Evolutionary conservation across 306 rosid genomes (phyloP), one percentile per base, ranked within the genome.

Genomic region (Hippophae rhamnoides): DNA sequence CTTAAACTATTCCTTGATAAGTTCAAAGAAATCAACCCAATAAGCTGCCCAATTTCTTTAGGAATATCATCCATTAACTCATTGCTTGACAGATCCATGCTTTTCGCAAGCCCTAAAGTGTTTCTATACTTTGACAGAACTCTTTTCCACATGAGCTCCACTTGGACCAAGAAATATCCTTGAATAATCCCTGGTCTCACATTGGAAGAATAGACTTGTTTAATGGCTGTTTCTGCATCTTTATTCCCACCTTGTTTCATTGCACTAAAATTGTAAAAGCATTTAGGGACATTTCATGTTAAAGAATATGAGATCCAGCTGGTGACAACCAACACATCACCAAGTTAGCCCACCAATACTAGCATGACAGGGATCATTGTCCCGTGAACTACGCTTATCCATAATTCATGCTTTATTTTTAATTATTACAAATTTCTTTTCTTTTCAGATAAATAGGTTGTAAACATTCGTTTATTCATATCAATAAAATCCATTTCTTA

Each of bases 51-150:
- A 5, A 78, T 62, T 54, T 70, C 69, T 14, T 5, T 3, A 12
- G 83, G 83, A 63, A 74, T 74, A 11, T 31, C 59, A 6, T 63
- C 69, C 7, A 52, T 61, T 13, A 74, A 63, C 9, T 1, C 41
- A 60, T 78, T 78, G 18, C 71, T 41, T 9, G 81, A 72, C 23
- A 77, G 41, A 57, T 60, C 75, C 41, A 69, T 65, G 47, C 38
- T 2, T 3, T 45, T 13, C 54, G 1, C 14, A 14, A 55, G 61
- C 0, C 54, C 51, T 3, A 54, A 31, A 7, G 9, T 68, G 42
- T 8, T 54, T 44, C 8, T 45, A 23, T 12, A 45, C 1, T 41
- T 13, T 5, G 11, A 7, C 1, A 14, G 23, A 6, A 0, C 7
- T 57, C 61, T 26, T 57, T 57, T 57, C 48, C 61, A 57, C 5